Conservation (phyloP, 2,329 filamentous ascomycete species). For the Fusarium guadeloupense region DNA sequence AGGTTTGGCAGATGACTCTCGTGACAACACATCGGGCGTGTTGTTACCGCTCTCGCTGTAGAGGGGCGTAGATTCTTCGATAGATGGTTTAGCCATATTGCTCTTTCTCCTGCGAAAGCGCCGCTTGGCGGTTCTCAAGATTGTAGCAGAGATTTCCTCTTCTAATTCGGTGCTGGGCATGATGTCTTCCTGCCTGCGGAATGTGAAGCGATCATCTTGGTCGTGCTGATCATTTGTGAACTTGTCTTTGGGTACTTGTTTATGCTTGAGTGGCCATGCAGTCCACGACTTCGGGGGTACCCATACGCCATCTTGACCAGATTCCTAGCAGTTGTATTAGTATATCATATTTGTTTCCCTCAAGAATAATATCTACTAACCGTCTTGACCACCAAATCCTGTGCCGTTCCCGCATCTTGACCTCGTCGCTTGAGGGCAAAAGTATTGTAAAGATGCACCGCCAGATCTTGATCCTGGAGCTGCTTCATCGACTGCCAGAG, state of each 20-base stretch:
- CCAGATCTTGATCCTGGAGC: conserved; percentile 71
- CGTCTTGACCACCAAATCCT: conserved; percentile 43
- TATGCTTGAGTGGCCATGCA: conserved; percentile 79
- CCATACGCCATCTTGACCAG: conserved; percentile 53
- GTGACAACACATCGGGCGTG: conserved; percentile 10
- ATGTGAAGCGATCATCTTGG: conserved; percentile 61
- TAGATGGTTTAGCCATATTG: conserved; percentile 32
- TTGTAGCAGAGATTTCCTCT: conserved; percentile 73
- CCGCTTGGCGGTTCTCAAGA: conserved; percentile 74
- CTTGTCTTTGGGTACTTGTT: conserved; percentile 66
- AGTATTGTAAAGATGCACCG: conserved; percentile 81
- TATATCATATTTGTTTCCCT: neutral
- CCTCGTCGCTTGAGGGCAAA: conserved; percentile 68
- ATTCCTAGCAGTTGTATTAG: conserved; percentile 37
- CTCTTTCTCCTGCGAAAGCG: conserved; percentile 57
- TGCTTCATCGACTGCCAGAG: conserved; percentile 71
- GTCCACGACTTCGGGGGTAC: conserved; percentile 73
- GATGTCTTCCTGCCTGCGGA: conserved; percentile 54
- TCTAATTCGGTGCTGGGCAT: conserved; percentile 71
- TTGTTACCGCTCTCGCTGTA: conserved; percentile 16
- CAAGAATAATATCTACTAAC: conserved; percentile 30
- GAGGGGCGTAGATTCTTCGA: conserved; percentile 26
- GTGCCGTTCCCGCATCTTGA: conserved; percentile 39
- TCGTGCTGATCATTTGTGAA: conserved; percentile 59
- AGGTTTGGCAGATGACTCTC: conserved; percentile 29